Evolutionary conservation across 495 filamentous ascomycete genomes (phyloP), one percentile per base, ranked within the genome.

Genomic region (Apiosordaria backusii): DNA sequence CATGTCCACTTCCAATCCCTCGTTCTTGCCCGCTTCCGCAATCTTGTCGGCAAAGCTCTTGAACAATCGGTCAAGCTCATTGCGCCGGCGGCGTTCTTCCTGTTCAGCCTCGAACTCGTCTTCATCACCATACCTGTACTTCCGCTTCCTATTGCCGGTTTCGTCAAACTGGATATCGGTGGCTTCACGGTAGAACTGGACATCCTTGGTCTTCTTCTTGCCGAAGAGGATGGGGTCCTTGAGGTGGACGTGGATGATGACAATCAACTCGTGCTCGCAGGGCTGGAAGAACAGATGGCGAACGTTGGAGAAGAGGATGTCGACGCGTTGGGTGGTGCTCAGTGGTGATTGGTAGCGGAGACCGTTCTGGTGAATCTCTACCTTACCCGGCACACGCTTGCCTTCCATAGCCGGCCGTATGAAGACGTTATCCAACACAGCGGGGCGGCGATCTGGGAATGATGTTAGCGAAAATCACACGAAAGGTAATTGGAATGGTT

Each of bases 281-380:
- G 96, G 96, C 76, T 99, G 96, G 84, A 99, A 99, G 81, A 99
- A 99, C 0, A 98, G 84, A 73, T 98, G 95, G 76, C 96, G 96
- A 74, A 99, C 90, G 74, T 99, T 99, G 83, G 91, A 96, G 83
- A 99, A 99, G 0, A 98, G 87, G 57, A 98, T 88, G 72, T 99
- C 96, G 58, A 99, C 90, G 61, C 87, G 85, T 75, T 93, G 90
- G 67, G 89, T 87, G 29, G 86, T 87, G 72, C 89, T 89, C 61
- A 92, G 84, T n/a, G 91, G 90, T 21, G 93, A 96, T 73, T 91
- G 85, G 78, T 99, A 98, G 59, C 96, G 89, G 54, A 99, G 89
- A 92, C 96, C 96, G 74, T 99, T 99, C 72, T 97, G 92, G 76
- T 99, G 96, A 57, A 99, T 96, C 76, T 97, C 93, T 23, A 99